phyloP scores from a whole-genome alignment of 768 basidiomycete genomes.

The Pisolithus albus region DNA sequence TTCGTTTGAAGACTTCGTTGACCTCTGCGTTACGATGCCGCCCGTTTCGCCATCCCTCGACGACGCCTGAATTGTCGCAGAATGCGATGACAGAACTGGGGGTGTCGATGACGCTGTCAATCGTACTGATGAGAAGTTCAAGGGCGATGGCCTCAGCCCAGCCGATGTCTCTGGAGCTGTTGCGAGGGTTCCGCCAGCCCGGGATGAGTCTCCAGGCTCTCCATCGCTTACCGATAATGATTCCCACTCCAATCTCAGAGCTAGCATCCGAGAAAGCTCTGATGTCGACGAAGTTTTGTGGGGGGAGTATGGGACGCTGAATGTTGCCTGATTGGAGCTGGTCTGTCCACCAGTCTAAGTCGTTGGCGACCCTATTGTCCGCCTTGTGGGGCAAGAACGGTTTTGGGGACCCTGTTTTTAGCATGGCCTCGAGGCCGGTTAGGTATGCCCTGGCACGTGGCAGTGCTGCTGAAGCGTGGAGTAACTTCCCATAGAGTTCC shows the following conservation, averaged over 20 bases:
- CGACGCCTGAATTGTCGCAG: constrained; percentile 8
- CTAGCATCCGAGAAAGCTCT: constrained; percentile 3
- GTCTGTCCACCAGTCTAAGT: too few relatives aligned
- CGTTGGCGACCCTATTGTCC: too few relatives aligned
- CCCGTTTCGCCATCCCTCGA: constrained; percentile 8
- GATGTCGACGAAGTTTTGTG: constrained; percentile 2
- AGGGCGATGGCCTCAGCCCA: constrained; percentile 16
- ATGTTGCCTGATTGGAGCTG: too few relatives aligned
- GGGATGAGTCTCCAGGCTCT: constrained; percentile 10
- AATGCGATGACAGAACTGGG: background rate
- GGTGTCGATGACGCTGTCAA: background rate
- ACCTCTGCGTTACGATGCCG: constrained; percentile 4
- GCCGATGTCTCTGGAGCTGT: constrained; percentile 3
- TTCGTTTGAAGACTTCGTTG: constrained; percentile 10
- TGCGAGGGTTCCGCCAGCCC: background rate
- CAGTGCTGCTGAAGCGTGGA: too few relatives aligned
- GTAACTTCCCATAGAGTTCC: too few relatives aligned
- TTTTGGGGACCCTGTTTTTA: too few relatives aligned
- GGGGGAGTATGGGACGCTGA: background rate
- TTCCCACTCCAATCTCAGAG: constrained; percentile 8
- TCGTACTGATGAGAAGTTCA: constrained; percentile 7
- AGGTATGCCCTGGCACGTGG: too few relatives aligned
- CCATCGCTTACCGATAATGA: constrained; percentile 3
- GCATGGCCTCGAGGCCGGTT: too few relatives aligned
- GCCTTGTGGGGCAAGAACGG: too few relatives aligned